Evolutionary conservation across 2,329 filamentous ascomycete genomes (phyloP).

Genomic region (Pseudogymnoascus pannorum): DNA sequence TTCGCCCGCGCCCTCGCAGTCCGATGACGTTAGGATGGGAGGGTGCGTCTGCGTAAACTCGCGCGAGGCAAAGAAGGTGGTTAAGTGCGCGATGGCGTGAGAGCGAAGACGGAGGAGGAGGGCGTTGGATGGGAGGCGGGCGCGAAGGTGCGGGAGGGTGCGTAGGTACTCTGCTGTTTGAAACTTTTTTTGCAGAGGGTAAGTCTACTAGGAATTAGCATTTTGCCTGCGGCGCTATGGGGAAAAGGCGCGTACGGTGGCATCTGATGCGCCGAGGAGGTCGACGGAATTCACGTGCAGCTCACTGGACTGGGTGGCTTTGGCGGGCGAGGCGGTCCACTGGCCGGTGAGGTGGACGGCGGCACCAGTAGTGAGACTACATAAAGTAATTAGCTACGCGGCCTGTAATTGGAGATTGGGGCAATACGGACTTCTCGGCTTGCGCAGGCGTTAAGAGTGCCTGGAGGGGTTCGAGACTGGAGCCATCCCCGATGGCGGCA

Average conservation of each 20-base stretch:
- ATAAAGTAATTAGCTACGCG: conserved; percentile 12
- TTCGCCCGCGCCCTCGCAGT: conserved; percentile 94
- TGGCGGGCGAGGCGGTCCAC: conserved; percentile 64
- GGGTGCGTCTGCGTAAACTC: conserved; percentile 80
- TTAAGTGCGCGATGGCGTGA: conserved; percentile 64
- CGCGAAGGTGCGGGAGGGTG: conserved; percentile 77
- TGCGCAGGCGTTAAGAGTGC: conserved; percentile 24
- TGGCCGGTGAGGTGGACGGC: conserved; percentile 70
- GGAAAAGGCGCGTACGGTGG: conserved; percentile 53
- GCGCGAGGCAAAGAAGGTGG: conserved; percentile 64
- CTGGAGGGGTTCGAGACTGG: conserved; percentile 70
- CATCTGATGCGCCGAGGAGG: conserved; percentile 69
- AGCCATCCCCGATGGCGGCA: conserved; percentile 80
- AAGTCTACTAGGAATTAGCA: conserved; percentile 51
- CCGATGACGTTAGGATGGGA: conserved; percentile 90
- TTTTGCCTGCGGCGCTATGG: too few relatives aligned
- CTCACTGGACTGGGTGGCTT: conserved; percentile 68
- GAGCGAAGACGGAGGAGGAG: conserved; percentile 77
- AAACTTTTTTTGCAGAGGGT: conserved; percentile 94
- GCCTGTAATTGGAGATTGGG: conserved; percentile 4
- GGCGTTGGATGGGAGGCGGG: conserved; percentile 73
- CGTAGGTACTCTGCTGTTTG: conserved; percentile 85
- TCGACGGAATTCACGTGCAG: conserved; percentile 64
- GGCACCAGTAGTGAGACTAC: conserved; percentile 71
- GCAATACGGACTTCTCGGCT: conserved; percentile 21